Evolutionary conservation across 2,329 filamentous ascomycete species (phyloP).

Genomic region (Colletotrichum paranaense): DNA sequence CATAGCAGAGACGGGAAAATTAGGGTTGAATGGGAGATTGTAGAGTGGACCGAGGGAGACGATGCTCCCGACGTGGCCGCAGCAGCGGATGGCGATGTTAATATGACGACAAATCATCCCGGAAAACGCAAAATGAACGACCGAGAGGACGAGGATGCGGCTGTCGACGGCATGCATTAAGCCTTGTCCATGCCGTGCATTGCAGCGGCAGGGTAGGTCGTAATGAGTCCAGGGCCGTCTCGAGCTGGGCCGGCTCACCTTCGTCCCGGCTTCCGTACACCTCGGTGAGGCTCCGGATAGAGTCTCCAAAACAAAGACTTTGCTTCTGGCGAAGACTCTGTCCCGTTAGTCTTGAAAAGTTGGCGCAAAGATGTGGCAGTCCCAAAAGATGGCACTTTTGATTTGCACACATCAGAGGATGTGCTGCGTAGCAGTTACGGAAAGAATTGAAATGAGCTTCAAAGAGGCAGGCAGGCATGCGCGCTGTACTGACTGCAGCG

Average conservation of each 20-base stretch:
- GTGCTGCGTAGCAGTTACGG: background rate
- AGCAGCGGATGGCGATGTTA: constrained; percentile 46
- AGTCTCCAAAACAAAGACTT: background rate
- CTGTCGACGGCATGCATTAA: constrained; percentile 29
- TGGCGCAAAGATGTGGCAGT: background rate
- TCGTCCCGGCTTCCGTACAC: constrained; percentile 30
- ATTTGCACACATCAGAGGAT: background rate
- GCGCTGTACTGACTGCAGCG: background rate
- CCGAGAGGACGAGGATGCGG: constrained; percentile 45
- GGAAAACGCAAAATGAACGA: constrained; percentile 66
- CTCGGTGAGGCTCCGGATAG: constrained; percentile 19
- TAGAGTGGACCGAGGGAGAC: constrained; percentile 72
- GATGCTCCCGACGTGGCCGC: constrained; percentile 48
- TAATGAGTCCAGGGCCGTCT: background rate
- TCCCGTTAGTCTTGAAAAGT: background rate
- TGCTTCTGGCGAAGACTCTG: background rate
- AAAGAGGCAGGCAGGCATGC: background rate
- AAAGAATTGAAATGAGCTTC: background rate
- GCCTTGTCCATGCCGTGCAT: constrained; percentile 26
- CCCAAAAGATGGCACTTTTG: background rate
- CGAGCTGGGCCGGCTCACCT: constrained; percentile 31
- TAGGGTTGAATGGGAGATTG: constrained; percentile 84
- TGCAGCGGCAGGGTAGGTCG: constrained; percentile 13
- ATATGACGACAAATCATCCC: constrained; percentile 48
- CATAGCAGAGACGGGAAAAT: constrained; percentile 71